Conservation (phyloP, 2,329 filamentous ascomycete species). For the Diaporthe helianthi region DNA sequence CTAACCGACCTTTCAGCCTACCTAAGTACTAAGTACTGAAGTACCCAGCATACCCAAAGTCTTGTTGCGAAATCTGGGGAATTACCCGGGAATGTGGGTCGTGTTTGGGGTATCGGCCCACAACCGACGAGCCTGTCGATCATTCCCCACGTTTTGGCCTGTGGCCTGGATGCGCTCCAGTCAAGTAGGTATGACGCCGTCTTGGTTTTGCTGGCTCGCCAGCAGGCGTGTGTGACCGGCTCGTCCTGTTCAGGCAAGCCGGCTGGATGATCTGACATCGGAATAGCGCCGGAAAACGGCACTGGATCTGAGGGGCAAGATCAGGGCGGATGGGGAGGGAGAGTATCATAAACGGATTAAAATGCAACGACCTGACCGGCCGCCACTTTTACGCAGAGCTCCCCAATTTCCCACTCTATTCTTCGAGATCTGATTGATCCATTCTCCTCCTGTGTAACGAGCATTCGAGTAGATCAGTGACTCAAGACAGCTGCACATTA, state of each 20-base stretch:
- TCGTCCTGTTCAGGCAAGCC: conserved; percentile 28
- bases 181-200: not conserved
- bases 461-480: not conserved
- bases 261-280: conserved; percentile 7
- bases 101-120: conserved; percentile 15
- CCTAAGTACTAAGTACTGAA: too few species aligned
- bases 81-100: conserved; percentile 3
- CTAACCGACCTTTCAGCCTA: not conserved
- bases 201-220: not conserved
- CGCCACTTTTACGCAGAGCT: not conserved
- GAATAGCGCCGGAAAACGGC: not conserved
- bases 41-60: too few species aligned
- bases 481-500: not conserved
- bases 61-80: conserved; percentile 19
- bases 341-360: not conserved
- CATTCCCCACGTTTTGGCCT: not conserved
- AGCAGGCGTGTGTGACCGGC: not conserved
- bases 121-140: conserved; percentile 2
- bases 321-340: not conserved
- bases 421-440: not conserved
- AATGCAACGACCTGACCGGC: not conserved
- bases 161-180: conserved; percentile 23
- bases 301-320: not conserved
- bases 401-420: not conserved
- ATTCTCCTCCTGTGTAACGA: not conserved